Conservation (phyloP, 2,329 filamentous ascomycete genomes). For the Ophiosphaerella narmari region DNA sequence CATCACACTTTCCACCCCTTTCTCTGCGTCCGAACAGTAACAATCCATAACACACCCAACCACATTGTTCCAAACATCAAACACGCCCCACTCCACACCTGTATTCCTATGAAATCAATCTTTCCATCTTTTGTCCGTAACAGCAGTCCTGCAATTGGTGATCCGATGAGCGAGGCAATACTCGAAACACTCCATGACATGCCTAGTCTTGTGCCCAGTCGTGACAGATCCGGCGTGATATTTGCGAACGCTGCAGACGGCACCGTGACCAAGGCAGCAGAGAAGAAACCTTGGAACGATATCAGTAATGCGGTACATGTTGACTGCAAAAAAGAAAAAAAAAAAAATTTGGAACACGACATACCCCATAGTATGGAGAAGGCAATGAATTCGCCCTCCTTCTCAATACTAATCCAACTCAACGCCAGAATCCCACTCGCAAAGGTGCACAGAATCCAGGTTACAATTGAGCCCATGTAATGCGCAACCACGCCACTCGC, state of each 20-base stretch:
- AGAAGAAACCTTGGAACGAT: slow-evolving; percentile 37
- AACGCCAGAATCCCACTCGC: slow-evolving; percentile 35
- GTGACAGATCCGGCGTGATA: slow-evolving; percentile 43
- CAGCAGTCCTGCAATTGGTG: slow-evolving; percentile 43
- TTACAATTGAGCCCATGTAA: slow-evolving; percentile 38
- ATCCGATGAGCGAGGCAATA: slow-evolving; percentile 41
- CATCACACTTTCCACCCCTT: slow-evolving; percentile 38
- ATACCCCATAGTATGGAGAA: slow-evolving; percentile 45
- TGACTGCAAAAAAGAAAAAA: neutral
- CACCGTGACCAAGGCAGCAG: slow-evolving; percentile 43
- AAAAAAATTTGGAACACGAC: no score
- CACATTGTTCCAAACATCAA: slow-evolving; percentile 36
- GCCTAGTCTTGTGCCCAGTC: slow-evolving; percentile 42
- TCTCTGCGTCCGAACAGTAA: slow-evolving; percentile 27
- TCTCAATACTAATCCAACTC: slow-evolving; percentile 40
- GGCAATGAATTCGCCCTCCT: slow-evolving; percentile 33
- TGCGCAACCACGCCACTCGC: slow-evolving; percentile 37
- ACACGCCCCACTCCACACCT: slow-evolving; percentile 44
- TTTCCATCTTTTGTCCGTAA: slow-evolving; percentile 27
- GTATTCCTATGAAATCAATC: slow-evolving; percentile 37
- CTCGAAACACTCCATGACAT: slow-evolving; percentile 46
- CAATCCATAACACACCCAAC: slow-evolving; percentile 31
- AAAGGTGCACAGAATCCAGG: slow-evolving; percentile 39
- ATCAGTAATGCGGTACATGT: neutral
- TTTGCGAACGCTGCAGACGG: slow-evolving; percentile 44